Evolutionary conservation across 371 early-diverging fungal genomes (phyloP), one percentile per base, ranked within the genome.

Genomic region (Nematocida sp.): DNA sequence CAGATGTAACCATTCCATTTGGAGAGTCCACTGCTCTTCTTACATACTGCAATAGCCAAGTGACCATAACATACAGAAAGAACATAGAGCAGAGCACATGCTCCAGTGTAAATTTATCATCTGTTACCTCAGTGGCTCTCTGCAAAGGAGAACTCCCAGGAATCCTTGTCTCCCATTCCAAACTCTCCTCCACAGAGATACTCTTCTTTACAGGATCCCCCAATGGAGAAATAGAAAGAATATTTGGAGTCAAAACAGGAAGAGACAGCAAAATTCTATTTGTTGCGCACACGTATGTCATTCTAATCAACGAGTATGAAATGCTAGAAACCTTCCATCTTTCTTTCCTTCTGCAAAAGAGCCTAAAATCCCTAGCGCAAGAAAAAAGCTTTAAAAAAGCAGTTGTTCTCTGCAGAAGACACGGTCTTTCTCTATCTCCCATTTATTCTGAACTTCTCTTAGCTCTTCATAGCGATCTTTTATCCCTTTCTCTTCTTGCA

Each of bases 321-420:
- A 71, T 61, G 61, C 61, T 71, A 18, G 75, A 71, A 51, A 71
- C 63, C 9, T 61, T 60, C 39, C 59, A 71, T 32, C 42, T 50
- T 5, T 18, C n/a, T 7, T 36, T 61, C 48, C 16, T 71, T n/a
- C 28, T 71, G 30, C 50, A 61, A 40, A 13, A 61, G 26, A 13
- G 59, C 23, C 30, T 71, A 32, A 49, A 38, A 13, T 23, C 20
- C 2, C 33, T 49, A 2, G 53, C 57, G 2, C 4, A 26, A 48
- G 23, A 25, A 39, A 20, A 23, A 32, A 13, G 39, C 3, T 23
- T 71, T 1, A 33, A 59, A 26, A n/a, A 26, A 1, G n/a, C 75
- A 0, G 54, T 50, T 42, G 13, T 23, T 1, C 60, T 61, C 3
- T 47, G 49, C 13, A 71, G 59, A 40, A 71, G 48, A 38, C 63